Conservation (phyloP, 2,329 filamentous ascomycete species). For the Aspergillus arachidicola region DNA sequence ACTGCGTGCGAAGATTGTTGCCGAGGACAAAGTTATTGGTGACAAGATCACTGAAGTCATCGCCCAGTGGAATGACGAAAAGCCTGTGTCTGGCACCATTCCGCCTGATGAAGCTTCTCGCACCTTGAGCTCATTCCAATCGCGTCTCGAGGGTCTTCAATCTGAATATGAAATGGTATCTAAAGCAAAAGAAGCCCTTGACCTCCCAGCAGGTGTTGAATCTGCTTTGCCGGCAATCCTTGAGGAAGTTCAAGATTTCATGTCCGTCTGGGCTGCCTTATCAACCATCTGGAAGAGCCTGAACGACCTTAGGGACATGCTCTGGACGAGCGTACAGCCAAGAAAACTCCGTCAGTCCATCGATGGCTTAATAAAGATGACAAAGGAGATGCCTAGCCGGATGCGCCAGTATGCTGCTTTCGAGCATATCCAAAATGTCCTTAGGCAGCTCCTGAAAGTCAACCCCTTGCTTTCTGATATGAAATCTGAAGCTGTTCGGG, state of each 20-base stretch:
- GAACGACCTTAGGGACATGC: conserved; percentile 85
- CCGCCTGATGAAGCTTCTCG: conserved; percentile 84
- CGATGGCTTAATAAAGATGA: conserved; percentile 93
- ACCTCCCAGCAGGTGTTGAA: conserved; percentile 78
- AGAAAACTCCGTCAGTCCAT: conserved; percentile 88
- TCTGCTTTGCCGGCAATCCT: conserved; percentile 81
- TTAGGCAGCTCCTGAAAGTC: conserved; percentile 86
- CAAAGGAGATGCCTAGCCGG: conserved; percentile 97
- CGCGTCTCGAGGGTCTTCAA: conserved; percentile 79
- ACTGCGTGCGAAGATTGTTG: conserved; percentile 88
- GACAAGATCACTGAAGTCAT: conserved; percentile 87
- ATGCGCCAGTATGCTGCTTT: conserved; percentile 99
- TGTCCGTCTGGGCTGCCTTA: conserved; percentile 94
- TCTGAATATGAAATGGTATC: conserved; percentile 90
- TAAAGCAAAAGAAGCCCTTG: conserved; percentile 94
- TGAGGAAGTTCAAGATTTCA: conserved; percentile 97
- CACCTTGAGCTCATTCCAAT: conserved; percentile 80
- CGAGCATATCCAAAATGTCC: conserved; percentile 91
- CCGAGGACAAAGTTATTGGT: conserved; percentile 87
- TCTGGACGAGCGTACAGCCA: conserved; percentile 95
- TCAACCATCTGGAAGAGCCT: conserved; percentile 96
- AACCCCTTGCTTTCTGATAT: conserved; percentile 86
- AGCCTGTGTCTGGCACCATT: conserved; percentile 93
- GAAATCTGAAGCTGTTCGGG: conserved; percentile 94
- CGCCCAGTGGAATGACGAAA: conserved; percentile 90